phyloP scores from a whole-genome alignment of 306 rosid species.

The Lotus japonicus region DNA sequence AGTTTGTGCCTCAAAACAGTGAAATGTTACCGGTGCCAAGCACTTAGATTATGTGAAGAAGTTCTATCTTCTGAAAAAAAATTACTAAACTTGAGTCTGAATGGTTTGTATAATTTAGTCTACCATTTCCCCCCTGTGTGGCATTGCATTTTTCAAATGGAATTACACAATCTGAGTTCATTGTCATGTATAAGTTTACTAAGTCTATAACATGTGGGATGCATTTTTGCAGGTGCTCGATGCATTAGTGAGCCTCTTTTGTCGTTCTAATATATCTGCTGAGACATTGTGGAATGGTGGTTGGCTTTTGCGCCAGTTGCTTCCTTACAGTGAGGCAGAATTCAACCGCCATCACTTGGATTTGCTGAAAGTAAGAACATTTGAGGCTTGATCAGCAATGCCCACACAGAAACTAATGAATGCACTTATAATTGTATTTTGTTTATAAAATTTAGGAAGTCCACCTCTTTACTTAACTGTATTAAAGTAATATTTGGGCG shows the following conservation, averaged over 20 bases:
- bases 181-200: constrained; percentile 1
- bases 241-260: constrained; percentile 78
- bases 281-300: constrained; percentile 96
- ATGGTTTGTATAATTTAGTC: background rate
- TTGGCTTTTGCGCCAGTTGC: constrained; percentile 94
- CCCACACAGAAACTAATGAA: background rate
- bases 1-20: background rate
- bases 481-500: background rate
- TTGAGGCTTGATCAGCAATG: background rate
- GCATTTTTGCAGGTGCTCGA: constrained; percentile 60
- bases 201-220: background rate
- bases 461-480: constrained; percentile 5
- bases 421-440: background rate
- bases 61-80: background rate
- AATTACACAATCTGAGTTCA: constrained; percentile 8
- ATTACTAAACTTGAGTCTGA: background rate
- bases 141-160: background rate
- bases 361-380: constrained; percentile 58
- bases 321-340: constrained; percentile 79
- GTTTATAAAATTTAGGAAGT: background rate
- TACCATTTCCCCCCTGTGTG: background rate
- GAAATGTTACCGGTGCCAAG: background rate
- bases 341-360: constrained; percentile 66
- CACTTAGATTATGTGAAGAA: background rate
- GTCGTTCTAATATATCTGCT: constrained; percentile 82